Evolutionary conservation across 2,329 filamentous ascomycete species (phyloP).

Genomic region (Fusarium poae): DNA sequence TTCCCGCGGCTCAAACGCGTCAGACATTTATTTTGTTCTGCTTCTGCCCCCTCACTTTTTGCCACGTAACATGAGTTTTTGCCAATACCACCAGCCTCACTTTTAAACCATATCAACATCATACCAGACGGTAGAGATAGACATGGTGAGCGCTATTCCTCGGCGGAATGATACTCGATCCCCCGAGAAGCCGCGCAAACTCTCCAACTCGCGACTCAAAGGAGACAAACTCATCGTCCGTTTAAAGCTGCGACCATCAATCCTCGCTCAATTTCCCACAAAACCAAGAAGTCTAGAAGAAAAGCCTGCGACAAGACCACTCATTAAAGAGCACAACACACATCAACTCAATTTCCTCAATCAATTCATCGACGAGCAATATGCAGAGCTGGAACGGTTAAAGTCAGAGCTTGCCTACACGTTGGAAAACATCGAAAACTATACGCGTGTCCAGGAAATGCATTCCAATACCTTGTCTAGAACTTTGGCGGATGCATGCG

Average conservation of each 20-base stretch:
- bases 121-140: not conserved
- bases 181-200: not conserved
- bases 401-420: not conserved
- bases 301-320: not conserved
- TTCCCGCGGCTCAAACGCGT: slow-evolving; percentile 1
- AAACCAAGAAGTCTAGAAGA: not conserved
- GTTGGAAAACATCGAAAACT: not conserved
- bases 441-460: not conserved
- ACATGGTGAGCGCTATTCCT: not conserved
- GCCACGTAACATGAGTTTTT: slow-evolving; percentile 7
- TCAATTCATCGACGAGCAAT: not conserved
- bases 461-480: not conserved
- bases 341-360: not conserved
- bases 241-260: not conserved
- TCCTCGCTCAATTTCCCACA: slow-evolving; percentile 4
- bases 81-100: not conserved
- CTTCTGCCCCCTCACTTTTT: not conserved
- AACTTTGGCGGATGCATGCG: slow-evolving; percentile 2
- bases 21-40: no score
- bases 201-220: not conserved
- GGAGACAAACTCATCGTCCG: slow-evolving; percentile 4
- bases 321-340: not conserved
- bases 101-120: not conserved
- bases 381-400: not conserved
- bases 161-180: not conserved